Evolutionary conservation across 2,329 filamentous ascomycete species (phyloP).

Genomic region (Pseudogymnoascus sp.): DNA sequence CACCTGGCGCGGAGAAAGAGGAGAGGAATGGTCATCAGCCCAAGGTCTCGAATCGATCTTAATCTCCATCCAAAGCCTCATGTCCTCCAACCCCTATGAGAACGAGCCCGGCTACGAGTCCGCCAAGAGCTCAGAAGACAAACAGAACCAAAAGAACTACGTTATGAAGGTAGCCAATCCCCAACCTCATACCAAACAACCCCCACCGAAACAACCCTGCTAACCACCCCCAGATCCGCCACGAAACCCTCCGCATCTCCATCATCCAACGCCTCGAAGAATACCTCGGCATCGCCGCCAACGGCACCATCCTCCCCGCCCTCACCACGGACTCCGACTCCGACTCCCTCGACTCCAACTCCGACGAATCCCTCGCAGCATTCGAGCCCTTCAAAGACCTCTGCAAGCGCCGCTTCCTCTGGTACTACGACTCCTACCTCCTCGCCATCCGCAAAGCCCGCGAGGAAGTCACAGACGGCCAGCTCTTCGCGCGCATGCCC

Average conservation of each 20-base stretch:
- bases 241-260: slow-evolving; percentile 81
- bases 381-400: slow-evolving; percentile 88
- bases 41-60: slow-evolving; percentile 92
- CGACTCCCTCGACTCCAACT: slow-evolving; percentile 31
- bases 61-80: slow-evolving; percentile 91
- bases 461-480: slow-evolving; percentile 55
- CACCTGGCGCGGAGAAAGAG: slow-evolving; percentile 85
- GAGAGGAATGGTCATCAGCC: slow-evolving; percentile 94
- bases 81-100: slow-evolving; percentile 90
- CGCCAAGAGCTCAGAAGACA: slow-evolving; percentile 60
- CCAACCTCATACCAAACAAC: no score
- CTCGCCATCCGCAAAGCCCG: slow-evolving; percentile 61
- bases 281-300: slow-evolving; percentile 58
- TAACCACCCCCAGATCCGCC: slow-evolving; percentile 46
- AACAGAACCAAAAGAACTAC: slow-evolving; percentile 68
- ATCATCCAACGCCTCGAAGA: slow-evolving; percentile 81
- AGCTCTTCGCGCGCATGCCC: slow-evolving; percentile 71
- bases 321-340: slow-evolving; percentile 32
- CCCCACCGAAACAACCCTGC: no score
- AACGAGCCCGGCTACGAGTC: slow-evolving; percentile 94
- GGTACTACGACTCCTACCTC: slow-evolving; percentile 91
- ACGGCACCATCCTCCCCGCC: slow-evolving; percentile 37
- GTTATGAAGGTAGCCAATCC: slow-evolving; percentile 59
- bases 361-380: slow-evolving; percentile 45
- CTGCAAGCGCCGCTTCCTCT: slow-evolving; percentile 85